These are phyloP conservation scores for Helotiales sp. DNA, from an alignment of 2,329 filamentous ascomycete species.

Conservation along the genomic window DNA sequence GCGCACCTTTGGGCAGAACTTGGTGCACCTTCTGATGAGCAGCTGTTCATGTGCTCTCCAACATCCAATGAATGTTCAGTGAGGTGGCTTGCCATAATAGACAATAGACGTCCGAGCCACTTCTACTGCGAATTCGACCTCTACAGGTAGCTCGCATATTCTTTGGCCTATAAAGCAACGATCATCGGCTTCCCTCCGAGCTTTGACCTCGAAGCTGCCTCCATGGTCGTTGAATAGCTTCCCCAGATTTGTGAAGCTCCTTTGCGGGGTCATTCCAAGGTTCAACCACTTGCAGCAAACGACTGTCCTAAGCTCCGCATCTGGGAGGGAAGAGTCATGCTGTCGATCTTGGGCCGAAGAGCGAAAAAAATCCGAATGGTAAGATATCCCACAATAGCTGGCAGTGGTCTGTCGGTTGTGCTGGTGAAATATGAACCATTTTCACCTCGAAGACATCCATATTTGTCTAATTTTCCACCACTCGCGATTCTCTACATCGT, in stretches of 20 bases:
- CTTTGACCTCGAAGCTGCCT: neutral
- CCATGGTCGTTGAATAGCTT: neutral
- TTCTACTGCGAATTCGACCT: too few relatives aligned
- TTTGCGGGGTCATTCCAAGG: neutral
- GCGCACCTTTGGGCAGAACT: neutral
- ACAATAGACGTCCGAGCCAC: neutral
- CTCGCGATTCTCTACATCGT: neutral
- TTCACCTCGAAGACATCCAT: neutral
- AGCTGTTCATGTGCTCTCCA: neutral
- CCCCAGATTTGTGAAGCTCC: neutral
- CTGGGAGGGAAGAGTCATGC: neutral
- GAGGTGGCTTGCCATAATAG: neutral
- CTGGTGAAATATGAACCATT: neutral
- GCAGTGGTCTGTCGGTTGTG: too few relatives aligned
- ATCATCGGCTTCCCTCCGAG: neutral
- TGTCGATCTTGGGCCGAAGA: neutral
- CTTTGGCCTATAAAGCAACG: neutral
- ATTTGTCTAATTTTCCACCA: neutral
- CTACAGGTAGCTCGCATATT: neutral
- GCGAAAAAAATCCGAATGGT: neutral
- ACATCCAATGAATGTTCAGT: neutral
- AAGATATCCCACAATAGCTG: neutral
- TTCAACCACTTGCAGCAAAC: neutral
- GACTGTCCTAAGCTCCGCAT: neutral
- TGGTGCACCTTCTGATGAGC: neutral